Percentiles rank a stretch among this genome's conserved stretches.
phyloP scores from a whole-genome alignment of 306 rosid genomes.

The Cucurbita moschata region DNA sequence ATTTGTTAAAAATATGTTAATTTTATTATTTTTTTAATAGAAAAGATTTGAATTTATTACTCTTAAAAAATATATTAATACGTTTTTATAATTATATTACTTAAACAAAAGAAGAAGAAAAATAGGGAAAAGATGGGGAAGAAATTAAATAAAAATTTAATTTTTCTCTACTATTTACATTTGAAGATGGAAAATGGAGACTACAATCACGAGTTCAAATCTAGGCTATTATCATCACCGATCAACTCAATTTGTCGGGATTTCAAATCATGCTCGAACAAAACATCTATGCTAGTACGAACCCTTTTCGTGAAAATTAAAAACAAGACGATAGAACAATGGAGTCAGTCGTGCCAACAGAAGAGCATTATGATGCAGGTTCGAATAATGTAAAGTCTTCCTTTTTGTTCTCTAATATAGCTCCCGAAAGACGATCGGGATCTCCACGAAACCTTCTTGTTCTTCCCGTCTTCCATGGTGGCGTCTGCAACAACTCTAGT shows the following conservation, averaged over 20 bases:
- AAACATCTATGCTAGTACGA: background rate
- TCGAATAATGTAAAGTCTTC: slow-evolving; percentile 67
- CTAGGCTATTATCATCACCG: no score
- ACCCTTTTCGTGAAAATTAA: background rate
- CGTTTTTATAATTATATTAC: no score
- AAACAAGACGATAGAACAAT: no score
- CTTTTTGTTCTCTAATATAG: slow-evolving; percentile 58
- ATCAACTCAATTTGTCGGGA: no score
- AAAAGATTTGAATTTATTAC: no score
- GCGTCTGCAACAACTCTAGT: background rate
- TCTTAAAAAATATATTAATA: no score
- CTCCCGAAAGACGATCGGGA: slow-evolving; percentile 38
- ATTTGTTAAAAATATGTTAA: no score
- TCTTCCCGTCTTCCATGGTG: background rate
- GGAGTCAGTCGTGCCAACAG: slow-evolving; percentile 57
- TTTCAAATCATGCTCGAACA: no score
- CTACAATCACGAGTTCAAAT: no score
- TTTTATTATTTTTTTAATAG: no score
- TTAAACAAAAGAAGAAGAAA: background rate
- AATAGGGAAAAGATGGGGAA: background rate
- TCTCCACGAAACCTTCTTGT: slow-evolving; percentile 22
- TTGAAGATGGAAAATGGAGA: background rate
- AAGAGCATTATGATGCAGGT: slow-evolving; percentile 83
- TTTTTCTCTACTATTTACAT: background rate
- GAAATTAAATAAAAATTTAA: background rate